Conservation (phyloP, 1,284 basidiomycete species). For the Lignosus rhinocerotis region DNA sequence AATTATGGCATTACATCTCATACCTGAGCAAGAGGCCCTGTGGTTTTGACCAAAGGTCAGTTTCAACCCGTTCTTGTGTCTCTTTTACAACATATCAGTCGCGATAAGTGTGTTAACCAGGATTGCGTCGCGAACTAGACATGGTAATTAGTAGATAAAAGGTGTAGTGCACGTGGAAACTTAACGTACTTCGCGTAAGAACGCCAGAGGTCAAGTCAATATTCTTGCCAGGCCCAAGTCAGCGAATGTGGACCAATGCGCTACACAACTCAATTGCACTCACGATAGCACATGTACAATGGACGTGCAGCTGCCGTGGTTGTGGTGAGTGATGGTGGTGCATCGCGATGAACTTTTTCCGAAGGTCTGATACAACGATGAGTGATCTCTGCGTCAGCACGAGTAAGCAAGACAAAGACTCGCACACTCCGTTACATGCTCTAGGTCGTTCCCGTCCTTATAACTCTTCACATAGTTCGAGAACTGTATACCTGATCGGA, state of each 20-base stretch:
- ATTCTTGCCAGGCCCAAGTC: conserved; percentile 36
- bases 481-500: conserved; percentile 52
- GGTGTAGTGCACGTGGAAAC: conserved; percentile 18
- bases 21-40: not conserved
- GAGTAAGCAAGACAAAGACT: not conserved
- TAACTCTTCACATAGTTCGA: conserved; percentile 57
- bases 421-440: conserved; percentile 53
- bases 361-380: conserved; percentile 38
- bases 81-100: conserved; percentile 26
- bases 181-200: conserved; percentile 49
- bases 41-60: not conserved
- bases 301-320: conserved; percentile 47
- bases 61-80: not conserved
- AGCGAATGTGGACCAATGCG: not conserved
- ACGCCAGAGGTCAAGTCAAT: conserved; percentile 48
- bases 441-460: conserved; percentile 46
- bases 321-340: conserved; percentile 47
- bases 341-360: conserved; percentile 48
- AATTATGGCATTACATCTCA: not conserved
- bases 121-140: conserved; percentile 45
- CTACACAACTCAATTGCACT: conserved; percentile 26
- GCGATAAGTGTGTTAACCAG: conserved; percentile 27
- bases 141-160: not conserved
- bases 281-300: conserved; percentile 57
- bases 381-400: not conserved